These are phyloP conservation scores for Fusarium incarnatum DNA, from an alignment of 2,329 filamentous ascomycete species.

Conservation along the genomic window DNA sequence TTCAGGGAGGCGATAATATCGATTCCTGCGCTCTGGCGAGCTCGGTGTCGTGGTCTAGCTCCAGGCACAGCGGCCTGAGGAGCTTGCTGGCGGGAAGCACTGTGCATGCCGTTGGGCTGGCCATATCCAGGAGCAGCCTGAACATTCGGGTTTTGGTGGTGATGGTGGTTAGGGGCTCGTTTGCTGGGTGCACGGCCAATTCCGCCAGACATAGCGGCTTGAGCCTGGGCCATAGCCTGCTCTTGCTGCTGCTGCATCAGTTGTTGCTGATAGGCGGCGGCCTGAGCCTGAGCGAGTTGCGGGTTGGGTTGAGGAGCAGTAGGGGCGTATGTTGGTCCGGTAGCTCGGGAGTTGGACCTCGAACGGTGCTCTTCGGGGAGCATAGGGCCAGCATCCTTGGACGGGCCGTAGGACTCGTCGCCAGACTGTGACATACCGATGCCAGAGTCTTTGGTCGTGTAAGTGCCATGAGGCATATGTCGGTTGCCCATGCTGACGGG, in stretches of 20 bases:
- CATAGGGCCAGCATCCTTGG: conserved; percentile 69
- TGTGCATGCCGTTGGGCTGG: conserved; percentile 50
- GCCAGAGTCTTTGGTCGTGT: conserved; percentile 70
- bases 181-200: conserved; percentile 81
- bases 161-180: conserved; percentile 60
- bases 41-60: conserved; percentile 79
- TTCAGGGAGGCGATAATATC: conserved; percentile 88
- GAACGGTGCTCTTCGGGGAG: conserved; percentile 75
- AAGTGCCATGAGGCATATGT: conserved; percentile 62
- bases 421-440: conserved; percentile 69
- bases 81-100: conserved; percentile 53
- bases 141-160: conserved; percentile 44
- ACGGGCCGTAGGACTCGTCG: conserved; percentile 65
- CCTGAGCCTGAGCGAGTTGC: conserved; percentile 53
- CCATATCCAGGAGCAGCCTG: conserved; percentile 47
- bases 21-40: conserved; percentile 80
- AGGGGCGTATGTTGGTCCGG: conserved; percentile 65
- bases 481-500: conserved; percentile 73
- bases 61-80: conserved; percentile 57
- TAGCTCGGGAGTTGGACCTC: conserved; percentile 74
- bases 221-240: conserved; percentile 81
- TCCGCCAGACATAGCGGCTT: conserved; percentile 79
- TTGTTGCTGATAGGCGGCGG: conserved; percentile 69
- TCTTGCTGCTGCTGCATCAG: conserved; percentile 85
- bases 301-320: conserved; percentile 53